Conservation (phyloP, 108 stramenopile genomes). For the Cyclotella baltica region DNA sequence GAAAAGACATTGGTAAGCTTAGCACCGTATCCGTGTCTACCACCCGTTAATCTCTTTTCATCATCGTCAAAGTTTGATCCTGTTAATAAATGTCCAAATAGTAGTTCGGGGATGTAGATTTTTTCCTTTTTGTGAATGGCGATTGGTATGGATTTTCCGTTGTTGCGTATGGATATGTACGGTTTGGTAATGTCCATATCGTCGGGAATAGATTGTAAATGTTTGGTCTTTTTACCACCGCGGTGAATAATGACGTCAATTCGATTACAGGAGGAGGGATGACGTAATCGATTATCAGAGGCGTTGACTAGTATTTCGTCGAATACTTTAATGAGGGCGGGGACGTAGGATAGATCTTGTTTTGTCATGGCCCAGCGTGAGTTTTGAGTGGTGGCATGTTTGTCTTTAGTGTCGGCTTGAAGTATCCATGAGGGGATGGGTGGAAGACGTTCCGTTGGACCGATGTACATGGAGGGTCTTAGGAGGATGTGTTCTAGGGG, state of each 20-base stretch:
- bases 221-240: conserved; percentile 41
- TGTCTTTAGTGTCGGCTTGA: conserved; percentile 62
- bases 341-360: conserved; percentile 39
- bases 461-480: conserved; percentile 78
- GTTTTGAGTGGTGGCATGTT: background rate
- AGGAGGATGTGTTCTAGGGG: conserved; percentile 74
- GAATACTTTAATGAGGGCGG: conserved; percentile 86
- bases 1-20: conserved; percentile 93
- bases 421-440: conserved; percentile 80
- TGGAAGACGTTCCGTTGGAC: conserved; percentile 54
- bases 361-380: conserved; percentile 34
- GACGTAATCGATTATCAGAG: conserved; percentile 87
- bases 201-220: conserved; percentile 8
- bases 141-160: conserved; percentile 80
- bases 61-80: conserved; percentile 98
- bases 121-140: conserved; percentile 69
- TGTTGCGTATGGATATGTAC: conserved; percentile 79
- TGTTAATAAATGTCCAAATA: conserved; percentile 98
- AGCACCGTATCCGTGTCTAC: conserved; percentile 91
- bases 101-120: conserved; percentile 93
- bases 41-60: conserved; percentile 93
- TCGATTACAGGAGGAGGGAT: conserved; percentile 66
- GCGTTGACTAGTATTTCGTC: conserved; percentile 98
- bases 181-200: conserved; percentile 50
- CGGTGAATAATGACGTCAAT: conserved; percentile 80